These are phyloP conservation scores for Punica granatum DNA, from an alignment of 345 rosid species.

Conservation along the genomic window DNA sequence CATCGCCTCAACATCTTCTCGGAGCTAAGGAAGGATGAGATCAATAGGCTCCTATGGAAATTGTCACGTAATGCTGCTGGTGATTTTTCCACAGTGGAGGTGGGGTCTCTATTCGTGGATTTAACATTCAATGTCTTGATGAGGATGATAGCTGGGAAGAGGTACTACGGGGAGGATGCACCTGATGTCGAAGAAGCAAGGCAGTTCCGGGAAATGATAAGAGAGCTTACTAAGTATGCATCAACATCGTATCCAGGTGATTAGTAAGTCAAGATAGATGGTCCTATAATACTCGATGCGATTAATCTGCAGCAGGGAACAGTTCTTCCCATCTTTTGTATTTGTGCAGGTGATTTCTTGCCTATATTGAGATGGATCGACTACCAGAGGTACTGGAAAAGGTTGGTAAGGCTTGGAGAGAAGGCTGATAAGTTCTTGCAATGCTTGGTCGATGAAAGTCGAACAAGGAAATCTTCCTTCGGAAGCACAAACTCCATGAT, in stretches of 20 bases:
- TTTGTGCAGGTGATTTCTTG: constrained; percentile 26
- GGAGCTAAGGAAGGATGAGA: constrained; percentile 31
- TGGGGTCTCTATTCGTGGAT: constrained; percentile 24
- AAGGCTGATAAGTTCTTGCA: constrained; percentile 36
- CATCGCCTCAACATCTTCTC: constrained; percentile 20
- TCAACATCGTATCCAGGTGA: constrained; percentile 24
- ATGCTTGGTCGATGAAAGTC: constrained; percentile 36
- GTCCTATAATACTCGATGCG: too few species aligned
- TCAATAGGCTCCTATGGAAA: constrained; percentile 21
- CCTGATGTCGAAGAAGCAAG: constrained; percentile 24
- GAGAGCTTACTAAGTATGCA: constrained; percentile 16
- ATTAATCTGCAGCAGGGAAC: too few species aligned
- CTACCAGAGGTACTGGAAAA: constrained; percentile 17
- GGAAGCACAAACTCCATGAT: constrained; percentile 27
- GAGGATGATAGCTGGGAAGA: constrained; percentile 37
- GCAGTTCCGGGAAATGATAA: constrained; percentile 27
- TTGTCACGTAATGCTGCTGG: constrained; percentile 6
- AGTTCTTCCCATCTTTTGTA: background rate
- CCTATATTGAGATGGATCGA: constrained; percentile 34
- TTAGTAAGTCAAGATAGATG: too few species aligned
- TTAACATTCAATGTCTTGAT: constrained; percentile 30
- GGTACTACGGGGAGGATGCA: constrained; percentile 36
- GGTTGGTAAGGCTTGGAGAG: constrained; percentile 8
- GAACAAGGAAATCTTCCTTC: constrained; percentile 4
- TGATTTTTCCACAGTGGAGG: constrained; percentile 28